A percentile compares a stretch with the other conserved stretches of the same genome.
Conservation (phyloP, 345 rosid genomes). For the Brassica cretica region DNA sequence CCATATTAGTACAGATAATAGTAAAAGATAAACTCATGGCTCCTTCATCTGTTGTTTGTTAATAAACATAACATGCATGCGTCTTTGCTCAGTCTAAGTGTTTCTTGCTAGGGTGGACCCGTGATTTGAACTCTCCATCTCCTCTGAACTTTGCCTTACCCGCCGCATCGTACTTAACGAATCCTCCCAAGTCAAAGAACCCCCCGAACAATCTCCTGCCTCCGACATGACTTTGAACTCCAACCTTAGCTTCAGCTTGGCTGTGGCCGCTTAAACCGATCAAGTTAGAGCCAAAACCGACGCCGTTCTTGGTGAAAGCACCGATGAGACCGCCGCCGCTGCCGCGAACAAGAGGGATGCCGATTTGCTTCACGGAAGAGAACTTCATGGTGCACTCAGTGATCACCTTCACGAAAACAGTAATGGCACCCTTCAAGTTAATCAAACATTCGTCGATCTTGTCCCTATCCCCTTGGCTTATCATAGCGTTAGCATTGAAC, state of each 20-base stretch:
- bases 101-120: background rate
- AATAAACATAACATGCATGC: background rate
- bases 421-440: slow-evolving; percentile 20
- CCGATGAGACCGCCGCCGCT: slow-evolving; percentile 5
- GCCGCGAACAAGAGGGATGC: background rate
- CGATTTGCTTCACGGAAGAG: background rate
- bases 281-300: background rate
- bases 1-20: background rate
- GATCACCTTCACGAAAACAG: slow-evolving; percentile 2
- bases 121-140: background rate
- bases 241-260: background rate
- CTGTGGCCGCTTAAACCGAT: background rate
- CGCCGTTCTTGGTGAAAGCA: background rate
- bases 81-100: slow-evolving; percentile 19
- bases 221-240: background rate
- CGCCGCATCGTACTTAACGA: background rate
- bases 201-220: background rate
- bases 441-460: background rate
- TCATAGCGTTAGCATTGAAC: slow-evolving; percentile 12
- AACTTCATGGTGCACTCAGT: background rate
- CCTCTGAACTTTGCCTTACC: slow-evolving; percentile 8
- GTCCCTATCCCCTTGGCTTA: background rate
- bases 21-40: slow-evolving; percentile 33
- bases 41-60: slow-evolving; percentile 36
- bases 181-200: slow-evolving; percentile 8